A percentile compares a stretch with the other conserved stretches of the same genome.
Evolutionary conservation across 495 filamentous ascomycete genomes (phyloP).

Genomic region (Penicillium soppii): DNA sequence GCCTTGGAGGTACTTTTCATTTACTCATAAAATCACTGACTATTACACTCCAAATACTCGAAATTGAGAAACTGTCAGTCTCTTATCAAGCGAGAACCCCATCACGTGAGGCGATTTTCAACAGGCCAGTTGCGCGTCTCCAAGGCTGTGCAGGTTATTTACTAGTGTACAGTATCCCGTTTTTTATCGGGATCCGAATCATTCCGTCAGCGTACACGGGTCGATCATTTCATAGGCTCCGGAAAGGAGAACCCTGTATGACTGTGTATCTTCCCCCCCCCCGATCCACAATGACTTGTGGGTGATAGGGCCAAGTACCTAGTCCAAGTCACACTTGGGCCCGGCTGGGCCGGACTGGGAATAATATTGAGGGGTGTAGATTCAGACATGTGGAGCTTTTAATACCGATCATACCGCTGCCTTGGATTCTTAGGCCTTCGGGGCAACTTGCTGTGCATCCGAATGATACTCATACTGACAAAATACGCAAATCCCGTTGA

Average conservation of each 20-base stretch:
- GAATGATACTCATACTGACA: neutral
- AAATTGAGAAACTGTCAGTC: too few relatives aligned
- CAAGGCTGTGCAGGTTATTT: neutral
- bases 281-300: constrained; percentile 12
- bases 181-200: constrained; percentile 20
- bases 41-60: too few relatives aligned
- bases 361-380: constrained; percentile 6
- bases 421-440: neutral
- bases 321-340: too few relatives aligned
- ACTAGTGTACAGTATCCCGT: neutral
- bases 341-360: constrained; percentile 28
- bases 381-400: constrained; percentile 15
- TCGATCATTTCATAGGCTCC: constrained; percentile 24
- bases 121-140: neutral
- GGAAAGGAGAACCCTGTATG: constrained; percentile 22
- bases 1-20: too few relatives aligned
- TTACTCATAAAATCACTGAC: too few relatives aligned
- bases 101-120: too few relatives aligned
- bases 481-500: neutral
- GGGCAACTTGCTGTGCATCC: neutral
- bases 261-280: constrained; percentile 12
- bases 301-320: neutral
- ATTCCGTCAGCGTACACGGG: constrained; percentile 21
- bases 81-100: too few relatives aligned
- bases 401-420: constrained; percentile 12